These are phyloP conservation scores for Eucalyptus coolabah DNA, from an alignment of 345 rosid genomes.

Conservation along the genomic window DNA sequence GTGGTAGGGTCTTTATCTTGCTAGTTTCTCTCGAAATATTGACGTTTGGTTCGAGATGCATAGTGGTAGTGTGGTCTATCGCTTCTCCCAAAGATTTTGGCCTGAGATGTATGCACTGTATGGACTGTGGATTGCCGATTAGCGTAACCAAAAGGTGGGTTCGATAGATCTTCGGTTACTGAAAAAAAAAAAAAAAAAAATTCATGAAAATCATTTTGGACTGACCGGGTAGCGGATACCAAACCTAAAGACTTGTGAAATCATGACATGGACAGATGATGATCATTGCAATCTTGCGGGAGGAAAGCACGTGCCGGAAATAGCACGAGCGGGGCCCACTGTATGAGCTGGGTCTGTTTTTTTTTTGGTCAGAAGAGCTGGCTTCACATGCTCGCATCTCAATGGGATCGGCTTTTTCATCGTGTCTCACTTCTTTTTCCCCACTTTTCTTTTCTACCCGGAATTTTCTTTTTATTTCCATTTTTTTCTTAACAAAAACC, in stretches of 20 bases:
- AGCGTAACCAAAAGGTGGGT: accelerated
- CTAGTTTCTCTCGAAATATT: accelerated
- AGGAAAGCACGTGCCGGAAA: not conserved
- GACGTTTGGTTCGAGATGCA: accelerated
- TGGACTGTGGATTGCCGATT: accelerated
- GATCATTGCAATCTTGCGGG: not conserved
- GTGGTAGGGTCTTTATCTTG: no score
- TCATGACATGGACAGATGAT: not conserved
- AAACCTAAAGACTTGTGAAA: not conserved
- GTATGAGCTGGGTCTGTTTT: not conserved
- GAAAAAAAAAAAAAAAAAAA: accelerated
- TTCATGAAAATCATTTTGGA: not conserved
- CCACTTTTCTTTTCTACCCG: not conserved
- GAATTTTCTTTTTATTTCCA: not conserved
- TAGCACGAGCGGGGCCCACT: not conserved
- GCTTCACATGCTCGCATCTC: not conserved
- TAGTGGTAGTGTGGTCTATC: no score
- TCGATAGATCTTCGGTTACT: accelerated
- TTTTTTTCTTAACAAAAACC: no score
- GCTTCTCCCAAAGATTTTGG: no score
- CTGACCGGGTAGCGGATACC: not conserved
- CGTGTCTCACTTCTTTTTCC: not conserved
- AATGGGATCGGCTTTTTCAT: not conserved
- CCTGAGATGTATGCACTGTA: no score
- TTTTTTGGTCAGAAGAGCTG: not conserved